Percentiles rank a stretch among this genome's conserved stretches.
Conservation (phyloP, 2,329 filamentous ascomycete genomes). For the Penicillium sp. region DNA sequence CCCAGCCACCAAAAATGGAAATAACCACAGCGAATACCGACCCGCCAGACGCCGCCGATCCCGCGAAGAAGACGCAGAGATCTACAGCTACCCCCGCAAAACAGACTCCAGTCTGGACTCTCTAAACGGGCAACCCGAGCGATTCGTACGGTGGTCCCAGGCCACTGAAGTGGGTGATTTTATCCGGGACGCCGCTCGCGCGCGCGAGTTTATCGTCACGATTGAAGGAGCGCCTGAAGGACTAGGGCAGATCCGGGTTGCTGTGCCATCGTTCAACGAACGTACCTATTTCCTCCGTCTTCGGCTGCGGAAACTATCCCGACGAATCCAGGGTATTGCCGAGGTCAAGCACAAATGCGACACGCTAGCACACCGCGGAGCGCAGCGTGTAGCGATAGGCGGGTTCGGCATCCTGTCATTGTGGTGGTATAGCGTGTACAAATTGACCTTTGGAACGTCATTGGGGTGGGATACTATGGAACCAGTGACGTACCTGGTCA, state of each 20-base stretch:
- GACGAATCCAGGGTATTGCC: slow-evolving; percentile 63
- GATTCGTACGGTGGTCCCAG: slow-evolving; percentile 82
- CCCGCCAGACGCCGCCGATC: slow-evolving; percentile 44
- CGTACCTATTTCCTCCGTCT: slow-evolving; percentile 84
- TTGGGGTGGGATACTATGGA: slow-evolving; percentile 89
- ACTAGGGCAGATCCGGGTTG: slow-evolving; percentile 63
- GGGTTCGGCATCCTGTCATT: slow-evolving; percentile 68
- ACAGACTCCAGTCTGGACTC: slow-evolving; percentile 16
- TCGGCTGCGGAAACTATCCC: slow-evolving; percentile 66
- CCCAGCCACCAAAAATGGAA: slow-evolving; percentile 3
- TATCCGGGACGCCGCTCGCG: slow-evolving; percentile 80
- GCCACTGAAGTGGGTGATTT: slow-evolving; percentile 92
- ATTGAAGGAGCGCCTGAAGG: slow-evolving; percentile 67
- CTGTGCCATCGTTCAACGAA: slow-evolving; percentile 82
- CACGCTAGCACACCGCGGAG: slow-evolving; percentile 66
- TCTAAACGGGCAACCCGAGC: slow-evolving; percentile 27
- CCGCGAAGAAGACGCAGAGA: slow-evolving; percentile 60
- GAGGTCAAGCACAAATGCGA: slow-evolving; percentile 80
- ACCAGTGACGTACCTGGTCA: slow-evolving; percentile 82
- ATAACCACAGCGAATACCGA: slow-evolving; percentile 8
- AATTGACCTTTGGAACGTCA: slow-evolving; percentile 63
- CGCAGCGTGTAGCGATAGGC: slow-evolving; percentile 72
- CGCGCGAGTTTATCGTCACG: slow-evolving; percentile 76
- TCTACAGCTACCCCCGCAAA: slow-evolving; percentile 64
- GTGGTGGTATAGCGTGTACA: slow-evolving; percentile 81